Evolutionary conservation across 73 alveolate species (phyloP).

Genomic region (Paramecium biaurelia): DNA sequence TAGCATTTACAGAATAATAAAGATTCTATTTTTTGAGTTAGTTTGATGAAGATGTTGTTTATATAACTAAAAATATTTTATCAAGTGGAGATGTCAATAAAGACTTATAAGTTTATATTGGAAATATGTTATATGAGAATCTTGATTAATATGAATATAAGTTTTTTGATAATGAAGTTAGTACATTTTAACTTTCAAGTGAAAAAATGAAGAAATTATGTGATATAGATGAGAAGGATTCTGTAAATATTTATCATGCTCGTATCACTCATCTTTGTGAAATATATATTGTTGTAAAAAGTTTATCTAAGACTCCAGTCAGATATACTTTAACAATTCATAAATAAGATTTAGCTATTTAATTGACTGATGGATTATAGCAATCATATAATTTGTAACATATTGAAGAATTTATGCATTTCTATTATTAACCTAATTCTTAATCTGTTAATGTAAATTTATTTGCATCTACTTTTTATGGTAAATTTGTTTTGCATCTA

Average conservation of each 20-base stretch:
- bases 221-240: neutral
- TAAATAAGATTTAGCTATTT: neutral
- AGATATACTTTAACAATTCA: conserved; percentile 45
- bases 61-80: neutral
- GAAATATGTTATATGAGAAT: neutral
- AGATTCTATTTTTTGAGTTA: neutral
- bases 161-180: neutral
- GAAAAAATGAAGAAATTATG: neutral
- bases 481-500: neutral
- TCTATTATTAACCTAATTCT: conserved; percentile 3
- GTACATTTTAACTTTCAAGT: neutral
- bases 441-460: neutral
- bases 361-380: neutral
- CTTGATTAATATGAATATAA: neutral
- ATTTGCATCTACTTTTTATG: neutral
- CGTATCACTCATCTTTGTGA: neutral
- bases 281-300: neutral
- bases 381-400: neutral
- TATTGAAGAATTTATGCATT: conserved; percentile 7
- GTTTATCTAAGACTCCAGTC: neutral
- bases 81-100: neutral
- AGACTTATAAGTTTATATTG: conserved; percentile 3
- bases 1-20: neutral
- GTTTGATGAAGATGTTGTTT: neutral
- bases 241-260: neutral